These are phyloP conservation scores for Powellomyces hirtus DNA, from an alignment of 192 early-diverging fungal species.

Conservation along the genomic window DNA sequence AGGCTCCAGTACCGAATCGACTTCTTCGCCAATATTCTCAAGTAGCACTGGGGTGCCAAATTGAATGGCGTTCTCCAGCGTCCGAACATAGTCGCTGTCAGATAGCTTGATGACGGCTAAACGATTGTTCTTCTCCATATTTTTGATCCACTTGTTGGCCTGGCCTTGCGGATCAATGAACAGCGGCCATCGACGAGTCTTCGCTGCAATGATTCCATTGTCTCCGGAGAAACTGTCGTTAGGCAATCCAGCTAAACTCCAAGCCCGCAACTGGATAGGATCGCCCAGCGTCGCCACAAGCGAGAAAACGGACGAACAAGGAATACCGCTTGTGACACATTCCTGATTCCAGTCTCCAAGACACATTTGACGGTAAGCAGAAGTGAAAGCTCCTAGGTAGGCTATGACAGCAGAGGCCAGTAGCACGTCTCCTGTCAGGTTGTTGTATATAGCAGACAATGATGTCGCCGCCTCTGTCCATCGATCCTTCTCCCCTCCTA, in stretches of 20 bases:
- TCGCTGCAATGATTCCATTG: conserved; percentile 59
- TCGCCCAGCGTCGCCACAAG: conserved; percentile 53
- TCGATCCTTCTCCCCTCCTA: conserved; percentile 61
- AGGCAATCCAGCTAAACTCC: conserved; percentile 59
- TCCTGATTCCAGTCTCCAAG: conserved; percentile 49
- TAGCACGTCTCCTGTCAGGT: conserved; percentile 59
- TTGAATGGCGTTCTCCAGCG: conserved; percentile 60
- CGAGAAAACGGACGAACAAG: conserved; percentile 51
- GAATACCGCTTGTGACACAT: conserved; percentile 43
- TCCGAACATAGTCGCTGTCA: conserved; percentile 56
- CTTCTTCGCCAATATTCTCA: conserved; percentile 63
- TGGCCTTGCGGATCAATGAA: conserved; percentile 65
- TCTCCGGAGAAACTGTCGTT: conserved; percentile 60
- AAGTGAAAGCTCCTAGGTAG: conserved; percentile 61
- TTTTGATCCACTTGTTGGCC: conserved; percentile 68
- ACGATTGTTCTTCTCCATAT: conserved; percentile 58
- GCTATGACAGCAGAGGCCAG: conserved; percentile 58
- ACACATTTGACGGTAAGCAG: conserved; percentile 47
- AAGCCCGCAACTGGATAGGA: conserved; percentile 56
- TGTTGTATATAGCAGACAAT: conserved; percentile 40
- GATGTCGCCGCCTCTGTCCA: conserved; percentile 55
- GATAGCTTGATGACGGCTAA: conserved; percentile 61
- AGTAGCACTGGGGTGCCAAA: conserved; percentile 62
- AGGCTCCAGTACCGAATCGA: conserved; percentile 62
- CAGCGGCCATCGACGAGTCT: conserved; percentile 56